Conservation (phyloP, 2,329 filamentous ascomycete genomes). For the Talaromyces islandicus region DNA sequence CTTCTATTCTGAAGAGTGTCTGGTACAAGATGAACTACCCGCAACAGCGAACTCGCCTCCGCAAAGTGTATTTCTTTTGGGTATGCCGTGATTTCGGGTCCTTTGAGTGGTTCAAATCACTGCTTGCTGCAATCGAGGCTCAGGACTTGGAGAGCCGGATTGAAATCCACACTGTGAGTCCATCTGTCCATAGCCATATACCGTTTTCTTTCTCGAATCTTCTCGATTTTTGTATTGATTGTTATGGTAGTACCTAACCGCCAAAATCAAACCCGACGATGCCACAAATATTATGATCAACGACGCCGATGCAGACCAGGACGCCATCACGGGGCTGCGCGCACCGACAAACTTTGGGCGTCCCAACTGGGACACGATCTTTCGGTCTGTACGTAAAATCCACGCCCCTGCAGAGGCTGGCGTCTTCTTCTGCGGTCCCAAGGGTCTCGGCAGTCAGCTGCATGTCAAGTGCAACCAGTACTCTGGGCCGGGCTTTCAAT, state of each 20-base stretch:
- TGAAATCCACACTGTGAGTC: slow-evolving; percentile 60
- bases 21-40: slow-evolving; percentile 92
- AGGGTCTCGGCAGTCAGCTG: slow-evolving; percentile 67
- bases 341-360: slow-evolving; percentile 76
- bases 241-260: slow-evolving; percentile 61
- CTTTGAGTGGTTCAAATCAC: slow-evolving; percentile 83
- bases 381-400: slow-evolving; percentile 74
- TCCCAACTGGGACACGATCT: slow-evolving; percentile 88
- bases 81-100: slow-evolving; percentile 82
- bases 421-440: slow-evolving; percentile 82
- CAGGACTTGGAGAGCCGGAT: slow-evolving; percentile 79
- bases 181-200: not conserved
- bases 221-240: not conserved
- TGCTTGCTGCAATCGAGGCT: slow-evolving; percentile 77
- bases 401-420: slow-evolving; percentile 67
- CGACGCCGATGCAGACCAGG: slow-evolving; percentile 75
- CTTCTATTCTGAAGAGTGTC: slow-evolving; percentile 66
- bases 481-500: slow-evolving; percentile 67
- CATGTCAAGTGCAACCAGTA: slow-evolving; percentile 87
- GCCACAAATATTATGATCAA: slow-evolving; percentile 92
- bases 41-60: slow-evolving; percentile 66
- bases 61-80: slow-evolving; percentile 92
- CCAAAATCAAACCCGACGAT: slow-evolving; percentile 79
- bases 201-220: not conserved
- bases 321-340: slow-evolving; percentile 75